These are phyloP conservation scores for Cercospora sesami DNA, from an alignment of 2,329 filamentous ascomycete genomes.

Conservation along the genomic window DNA sequence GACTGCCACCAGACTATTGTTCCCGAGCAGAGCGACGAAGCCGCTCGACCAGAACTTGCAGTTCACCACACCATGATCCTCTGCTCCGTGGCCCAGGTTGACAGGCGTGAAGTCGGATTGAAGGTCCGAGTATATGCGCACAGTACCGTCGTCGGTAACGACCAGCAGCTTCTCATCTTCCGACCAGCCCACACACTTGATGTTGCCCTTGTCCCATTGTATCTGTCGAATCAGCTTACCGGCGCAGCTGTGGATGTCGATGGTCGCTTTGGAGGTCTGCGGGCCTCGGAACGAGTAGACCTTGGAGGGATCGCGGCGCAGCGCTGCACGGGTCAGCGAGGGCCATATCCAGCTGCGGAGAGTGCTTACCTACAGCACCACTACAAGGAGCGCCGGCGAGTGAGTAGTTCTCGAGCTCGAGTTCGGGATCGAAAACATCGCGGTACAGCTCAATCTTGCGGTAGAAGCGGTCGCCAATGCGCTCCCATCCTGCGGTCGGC, in stretches of 20 bases:
- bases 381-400: constrained; percentile 90
- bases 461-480: constrained; percentile 90
- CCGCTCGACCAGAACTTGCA: constrained; percentile 90
- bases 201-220: constrained; percentile 83
- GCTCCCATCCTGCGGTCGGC: constrained; percentile 89
- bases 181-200: constrained; percentile 91
- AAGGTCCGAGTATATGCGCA: constrained; percentile 87
- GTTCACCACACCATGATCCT: constrained; percentile 81
- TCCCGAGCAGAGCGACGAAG: constrained; percentile 87
- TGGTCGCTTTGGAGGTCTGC: constrained; percentile 72
- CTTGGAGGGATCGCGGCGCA: constrained; percentile 86
- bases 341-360: constrained; percentile 2
- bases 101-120: constrained; percentile 95
- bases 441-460: constrained; percentile 93
- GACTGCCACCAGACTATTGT: constrained; percentile 85
- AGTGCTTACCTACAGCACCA: constrained; percentile 76
- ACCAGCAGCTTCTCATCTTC: constrained; percentile 91
- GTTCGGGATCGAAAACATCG: constrained; percentile 84
- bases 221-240: constrained; percentile 69
- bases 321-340: constrained; percentile 56
- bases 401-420: constrained; percentile 93
- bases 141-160: constrained; percentile 83
- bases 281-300: constrained; percentile 74
- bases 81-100: constrained; percentile 81
- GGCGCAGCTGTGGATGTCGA: constrained; percentile 92